Percentiles rank a stretch among this genome's conserved stretches.
Evolutionary conservation across 2,329 filamentous ascomycete species (phyloP).

Genomic region (Fusarium caatingaense): DNA sequence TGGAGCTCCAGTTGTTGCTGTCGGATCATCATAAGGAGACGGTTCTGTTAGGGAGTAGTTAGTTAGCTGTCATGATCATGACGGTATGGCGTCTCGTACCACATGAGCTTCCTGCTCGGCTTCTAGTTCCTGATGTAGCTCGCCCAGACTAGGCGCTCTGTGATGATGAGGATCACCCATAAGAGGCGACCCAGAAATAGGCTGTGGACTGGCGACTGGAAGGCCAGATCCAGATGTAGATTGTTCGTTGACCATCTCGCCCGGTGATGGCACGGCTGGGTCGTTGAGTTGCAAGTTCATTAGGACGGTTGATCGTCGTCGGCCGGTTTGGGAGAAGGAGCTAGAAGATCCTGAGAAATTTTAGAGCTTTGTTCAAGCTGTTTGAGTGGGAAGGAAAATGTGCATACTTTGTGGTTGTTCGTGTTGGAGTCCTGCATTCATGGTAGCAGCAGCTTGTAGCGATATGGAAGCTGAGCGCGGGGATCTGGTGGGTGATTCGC

Average conservation of each 20-base stretch:
- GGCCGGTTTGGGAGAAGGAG: constrained; percentile 64
- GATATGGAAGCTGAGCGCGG: constrained; percentile 75
- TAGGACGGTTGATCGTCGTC: constrained; percentile 75
- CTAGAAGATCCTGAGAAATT: constrained; percentile 60
- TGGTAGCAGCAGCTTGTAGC: constrained; percentile 78
- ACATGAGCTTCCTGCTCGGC: constrained; percentile 84
- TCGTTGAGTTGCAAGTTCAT: constrained; percentile 82
- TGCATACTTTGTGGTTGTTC: constrained; percentile 68
- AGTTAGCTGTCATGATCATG: constrained; percentile 14
- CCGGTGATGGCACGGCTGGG: constrained; percentile 72
- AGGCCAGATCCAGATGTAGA: constrained; percentile 26
- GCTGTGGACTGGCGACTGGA: constrained; percentile 56
- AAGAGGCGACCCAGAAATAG: constrained; percentile 61
- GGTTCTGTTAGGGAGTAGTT: constrained; percentile 64
- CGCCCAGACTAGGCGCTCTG: constrained; percentile 76
- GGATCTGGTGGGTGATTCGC: constrained; percentile 68
- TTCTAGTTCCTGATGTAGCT: constrained; percentile 82
- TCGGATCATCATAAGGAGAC: constrained; percentile 80
- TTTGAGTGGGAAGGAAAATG: background rate
- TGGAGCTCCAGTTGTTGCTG: constrained; percentile 78
- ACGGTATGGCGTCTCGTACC: constrained; percentile 54
- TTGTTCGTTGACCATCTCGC: constrained; percentile 71
- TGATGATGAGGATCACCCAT: constrained; percentile 70
- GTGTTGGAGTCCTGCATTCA: constrained; percentile 80
- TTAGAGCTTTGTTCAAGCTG: constrained; percentile 2